A percentile compares a stretch with the other conserved stretches of the same genome.
Conservation (phyloP, 2,329 filamentous ascomycete genomes). For the Botrytis medusae region DNA sequence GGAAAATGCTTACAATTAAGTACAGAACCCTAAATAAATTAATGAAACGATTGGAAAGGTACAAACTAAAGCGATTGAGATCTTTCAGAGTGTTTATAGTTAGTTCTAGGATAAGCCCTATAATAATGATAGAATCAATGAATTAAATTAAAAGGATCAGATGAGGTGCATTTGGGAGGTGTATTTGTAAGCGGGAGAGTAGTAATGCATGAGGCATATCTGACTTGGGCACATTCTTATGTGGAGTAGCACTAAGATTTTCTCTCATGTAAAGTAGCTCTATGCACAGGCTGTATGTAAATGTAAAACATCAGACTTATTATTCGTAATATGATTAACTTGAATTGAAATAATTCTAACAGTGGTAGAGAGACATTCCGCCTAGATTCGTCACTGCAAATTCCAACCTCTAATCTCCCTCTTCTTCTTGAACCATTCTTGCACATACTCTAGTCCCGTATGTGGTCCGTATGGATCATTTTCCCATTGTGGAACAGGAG, state of each 20-base stretch:
- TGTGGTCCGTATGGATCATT: constrained; percentile 17
- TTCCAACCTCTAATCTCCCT: neutral
- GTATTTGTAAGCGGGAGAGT: too few species aligned
- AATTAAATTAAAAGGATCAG: too few species aligned
- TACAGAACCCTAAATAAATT: too few species aligned
- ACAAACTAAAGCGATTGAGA: too few species aligned
- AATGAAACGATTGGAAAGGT: too few species aligned
- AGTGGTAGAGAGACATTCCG: neutral
- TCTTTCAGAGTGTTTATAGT: too few species aligned
- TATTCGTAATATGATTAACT: neutral
- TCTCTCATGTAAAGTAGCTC: neutral
- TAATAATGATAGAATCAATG: too few species aligned
- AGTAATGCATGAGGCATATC: too few species aligned
- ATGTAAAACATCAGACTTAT: neutral
- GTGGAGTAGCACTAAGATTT: neutral
- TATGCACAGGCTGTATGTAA: neutral
- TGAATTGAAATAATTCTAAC: neutral
- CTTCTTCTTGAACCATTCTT: constrained; percentile 15
- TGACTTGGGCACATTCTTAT: neutral
- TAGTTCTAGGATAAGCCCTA: too few species aligned
- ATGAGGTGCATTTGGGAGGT: too few species aligned
- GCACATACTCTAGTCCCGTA: constrained; percentile 13
- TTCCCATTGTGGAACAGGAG: constrained; percentile 13
- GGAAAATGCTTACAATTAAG: too few species aligned
- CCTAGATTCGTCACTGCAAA: neutral